Evolutionary conservation across 192 early-diverging fungal species (phyloP).

Genomic region (Dimargaris xerosporica): DNA sequence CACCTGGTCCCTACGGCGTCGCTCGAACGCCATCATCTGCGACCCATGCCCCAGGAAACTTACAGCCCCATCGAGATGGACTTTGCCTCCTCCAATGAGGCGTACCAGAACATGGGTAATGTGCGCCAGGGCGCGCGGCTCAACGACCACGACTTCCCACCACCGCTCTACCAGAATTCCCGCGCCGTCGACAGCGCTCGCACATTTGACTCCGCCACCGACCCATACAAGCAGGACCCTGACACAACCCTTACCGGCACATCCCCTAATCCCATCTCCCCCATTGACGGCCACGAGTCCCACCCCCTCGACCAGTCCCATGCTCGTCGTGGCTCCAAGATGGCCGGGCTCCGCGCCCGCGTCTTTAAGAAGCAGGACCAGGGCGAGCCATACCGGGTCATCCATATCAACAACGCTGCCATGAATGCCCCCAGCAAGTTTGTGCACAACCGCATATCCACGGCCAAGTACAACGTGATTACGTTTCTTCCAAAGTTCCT

Average conservation of each 20-base stretch:
- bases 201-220: constrained; percentile 5
- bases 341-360: background rate
- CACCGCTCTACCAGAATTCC: background rate
- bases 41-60: constrained; percentile 4
- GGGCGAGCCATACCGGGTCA: constrained; percentile 42
- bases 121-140: constrained; percentile 3
- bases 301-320: background rate
- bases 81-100: background rate
- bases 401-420: constrained; percentile 75
- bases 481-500: constrained; percentile 93
- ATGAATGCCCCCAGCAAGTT: constrained; percentile 68
- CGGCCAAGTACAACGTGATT: constrained; percentile 88
- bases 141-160: background rate
- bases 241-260: constrained; percentile 6
- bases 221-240: constrained; percentile 6
- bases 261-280: constrained; percentile 6
- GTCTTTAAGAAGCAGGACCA: background rate
- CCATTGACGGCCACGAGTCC: background rate
- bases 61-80: background rate
- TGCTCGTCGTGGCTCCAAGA: background rate
- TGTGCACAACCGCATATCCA: constrained; percentile 84
- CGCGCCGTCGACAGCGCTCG: constrained; percentile 1
- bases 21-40: constrained; percentile 6
- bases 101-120: constrained; percentile 4
- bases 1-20: too few relatives aligned